Percentiles rank a stretch among this genome's conserved stretches.
Conservation (phyloP, 2,329 filamentous ascomycete species). For the Dothideomycetes sp. region DNA sequence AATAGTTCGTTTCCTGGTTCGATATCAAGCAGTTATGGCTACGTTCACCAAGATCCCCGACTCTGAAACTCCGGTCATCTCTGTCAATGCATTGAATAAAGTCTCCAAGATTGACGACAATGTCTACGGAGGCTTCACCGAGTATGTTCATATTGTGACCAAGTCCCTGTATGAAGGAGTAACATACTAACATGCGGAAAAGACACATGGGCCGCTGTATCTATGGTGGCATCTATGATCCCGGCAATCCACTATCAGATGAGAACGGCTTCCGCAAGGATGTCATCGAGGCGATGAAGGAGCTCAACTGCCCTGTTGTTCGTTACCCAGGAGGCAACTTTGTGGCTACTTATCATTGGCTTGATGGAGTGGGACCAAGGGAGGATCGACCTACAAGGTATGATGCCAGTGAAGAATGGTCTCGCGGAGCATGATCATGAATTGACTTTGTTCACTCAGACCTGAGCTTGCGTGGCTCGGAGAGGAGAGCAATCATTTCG, state of each 20-base stretch:
- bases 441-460: no score
- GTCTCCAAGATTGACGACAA: conserved; percentile 67
- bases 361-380: conserved; percentile 65
- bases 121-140: conserved; percentile 75
- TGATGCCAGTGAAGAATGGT: no score
- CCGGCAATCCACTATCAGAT: conserved; percentile 60
- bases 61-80: conserved; percentile 51
- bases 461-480: conserved; percentile 73
- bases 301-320: conserved; percentile 65
- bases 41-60: conserved; percentile 59
- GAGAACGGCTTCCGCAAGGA: conserved; percentile 67
- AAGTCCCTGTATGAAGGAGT: not conserved
- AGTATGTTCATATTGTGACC: conserved; percentile 40
- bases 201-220: conserved; percentile 86
- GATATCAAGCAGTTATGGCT: conserved; percentile 42
- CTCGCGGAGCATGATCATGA: no score
- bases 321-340: conserved; percentile 80
- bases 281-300: conserved; percentile 61
- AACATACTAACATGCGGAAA: conserved; percentile 3
- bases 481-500: conserved; percentile 66
- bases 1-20: not conserved
- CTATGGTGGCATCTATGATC: conserved; percentile 78
- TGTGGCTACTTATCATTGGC: conserved; percentile 75
- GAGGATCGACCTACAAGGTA: conserved; percentile 49
- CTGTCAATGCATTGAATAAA: conserved; percentile 52